phyloP scores from a whole-genome alignment of 2,329 filamentous ascomycete species.

The Dothideomycetidae sp. region DNA sequence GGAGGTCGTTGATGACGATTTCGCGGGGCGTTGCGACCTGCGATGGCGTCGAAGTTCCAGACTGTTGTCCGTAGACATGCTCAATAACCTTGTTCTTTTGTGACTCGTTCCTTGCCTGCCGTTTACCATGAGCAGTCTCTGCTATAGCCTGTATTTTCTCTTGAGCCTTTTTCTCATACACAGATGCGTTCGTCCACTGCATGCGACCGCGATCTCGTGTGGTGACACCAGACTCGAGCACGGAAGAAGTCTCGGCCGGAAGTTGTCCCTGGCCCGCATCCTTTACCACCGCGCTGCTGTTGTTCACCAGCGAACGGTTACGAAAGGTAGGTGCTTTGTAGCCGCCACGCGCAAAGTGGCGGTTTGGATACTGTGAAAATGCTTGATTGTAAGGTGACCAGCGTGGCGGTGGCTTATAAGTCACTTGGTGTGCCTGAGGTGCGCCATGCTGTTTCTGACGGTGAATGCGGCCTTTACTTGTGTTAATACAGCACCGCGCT shows the following conservation, averaged over 20 bases:
- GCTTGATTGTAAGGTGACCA: constrained; percentile 11
- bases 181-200: constrained; percentile 66
- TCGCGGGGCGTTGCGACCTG: constrained; percentile 32
- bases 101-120: constrained; percentile 38
- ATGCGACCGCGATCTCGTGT: constrained; percentile 13
- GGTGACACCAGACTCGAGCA: constrained; percentile 7
- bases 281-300: constrained; percentile 2
- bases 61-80: constrained; percentile 25
- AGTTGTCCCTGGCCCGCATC: constrained; percentile 7
- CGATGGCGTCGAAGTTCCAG: constrained; percentile 11
- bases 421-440: neutral
- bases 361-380: constrained; percentile 1
- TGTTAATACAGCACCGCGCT: neutral
- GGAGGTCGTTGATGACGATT: constrained; percentile 55
- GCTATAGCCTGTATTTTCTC: constrained; percentile 57
- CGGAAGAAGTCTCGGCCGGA: constrained; percentile 6
- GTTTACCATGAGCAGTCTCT: constrained; percentile 47
- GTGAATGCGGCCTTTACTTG: constrained; percentile 11
- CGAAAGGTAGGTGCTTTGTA: constrained; percentile 9
- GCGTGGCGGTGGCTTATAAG: constrained; percentile 6
- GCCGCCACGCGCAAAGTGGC: constrained; percentile 3
- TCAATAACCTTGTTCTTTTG: constrained; percentile 46
- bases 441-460: constrained; percentile 10
- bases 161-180: constrained; percentile 61
- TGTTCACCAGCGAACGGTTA: constrained; percentile 12